Evolutionary conservation across 2,329 filamentous ascomycete genomes (phyloP).

Genomic region (Sclerotinia glacialis): DNA sequence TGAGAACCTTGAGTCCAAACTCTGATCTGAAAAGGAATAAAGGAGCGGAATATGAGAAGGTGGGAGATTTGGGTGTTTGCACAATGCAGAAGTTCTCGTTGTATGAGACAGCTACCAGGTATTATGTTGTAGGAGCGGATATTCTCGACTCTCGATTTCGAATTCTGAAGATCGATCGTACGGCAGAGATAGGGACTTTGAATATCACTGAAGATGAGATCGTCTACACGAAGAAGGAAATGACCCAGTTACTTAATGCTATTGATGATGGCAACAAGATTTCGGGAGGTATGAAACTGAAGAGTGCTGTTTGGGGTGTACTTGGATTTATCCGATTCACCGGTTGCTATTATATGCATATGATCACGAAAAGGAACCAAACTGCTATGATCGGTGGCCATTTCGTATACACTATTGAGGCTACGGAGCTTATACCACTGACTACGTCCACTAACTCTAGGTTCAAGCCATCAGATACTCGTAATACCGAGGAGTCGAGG

Average conservation of each 20-base stretch:
- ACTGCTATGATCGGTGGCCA: conserved; percentile 96
- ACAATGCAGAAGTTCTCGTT: conserved; percentile 96
- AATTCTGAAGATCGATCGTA: conserved; percentile 92
- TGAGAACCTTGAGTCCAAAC: conserved; percentile 51
- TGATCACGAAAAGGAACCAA: conserved; percentile 93
- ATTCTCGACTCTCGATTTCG: conserved; percentile 84
- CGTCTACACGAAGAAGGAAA: conserved; percentile 86
- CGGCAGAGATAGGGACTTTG: conserved; percentile 73
- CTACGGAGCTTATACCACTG: conserved; percentile 84
- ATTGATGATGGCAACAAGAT: conserved; percentile 94
- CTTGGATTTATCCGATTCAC: conserved; percentile 96
- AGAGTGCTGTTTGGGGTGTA: conserved; percentile 88
- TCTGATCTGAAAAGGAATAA: conserved; percentile 37
- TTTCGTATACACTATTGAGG: conserved; percentile 93
- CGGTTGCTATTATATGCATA: conserved; percentile 92
- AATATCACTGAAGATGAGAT: conserved; percentile 92
- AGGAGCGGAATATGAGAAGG: conserved; percentile 37
- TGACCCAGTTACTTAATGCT: conserved; percentile 87
- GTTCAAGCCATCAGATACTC: conserved; percentile 68
- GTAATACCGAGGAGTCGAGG: conserved; percentile 81
- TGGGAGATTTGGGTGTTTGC: conserved; percentile 47
- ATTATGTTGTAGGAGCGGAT: conserved; percentile 92
- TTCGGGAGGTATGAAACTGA: conserved; percentile 84
- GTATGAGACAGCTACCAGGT: conserved; percentile 90
- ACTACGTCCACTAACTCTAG: conserved; percentile 66